phyloP scores from a whole-genome alignment of 2,329 filamentous ascomycete species.

The Plenodomus tracheiphilus region DNA sequence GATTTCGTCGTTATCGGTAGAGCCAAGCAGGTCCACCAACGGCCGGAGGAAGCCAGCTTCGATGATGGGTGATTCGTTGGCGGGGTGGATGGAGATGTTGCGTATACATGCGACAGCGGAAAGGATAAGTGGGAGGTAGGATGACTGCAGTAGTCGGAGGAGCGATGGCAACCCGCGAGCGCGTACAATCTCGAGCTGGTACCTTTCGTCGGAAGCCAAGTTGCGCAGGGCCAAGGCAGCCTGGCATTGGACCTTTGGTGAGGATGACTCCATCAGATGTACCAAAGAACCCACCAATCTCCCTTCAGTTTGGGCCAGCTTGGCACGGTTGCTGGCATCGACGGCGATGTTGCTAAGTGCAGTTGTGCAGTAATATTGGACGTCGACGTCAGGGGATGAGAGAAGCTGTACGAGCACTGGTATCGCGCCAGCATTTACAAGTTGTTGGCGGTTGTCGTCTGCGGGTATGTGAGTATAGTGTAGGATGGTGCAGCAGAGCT shows the following conservation, averaged over 20 bases:
- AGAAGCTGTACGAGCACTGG: conserved; percentile 94
- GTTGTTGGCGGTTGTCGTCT: conserved; percentile 97
- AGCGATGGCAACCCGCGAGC: conserved; percentile 83
- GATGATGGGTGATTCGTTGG: conserved; percentile 98
- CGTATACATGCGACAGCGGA: conserved; percentile 97
- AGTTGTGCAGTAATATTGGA: conserved; percentile 99
- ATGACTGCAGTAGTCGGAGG: conserved; percentile 87
- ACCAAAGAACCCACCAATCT: conserved; percentile 93
- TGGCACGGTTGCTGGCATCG: conserved; percentile 85
- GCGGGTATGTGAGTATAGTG: conserved; percentile 24
- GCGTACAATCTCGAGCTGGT: conserved; percentile 95
- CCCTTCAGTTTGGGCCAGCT: conserved; percentile 86
- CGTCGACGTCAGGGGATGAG: conserved; percentile 90
- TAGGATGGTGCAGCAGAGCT: not conserved
- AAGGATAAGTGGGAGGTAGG: conserved; percentile 91
- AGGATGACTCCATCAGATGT: conserved; percentile 95
- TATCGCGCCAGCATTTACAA: conserved; percentile 97
- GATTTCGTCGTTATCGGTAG: conserved; percentile 97
- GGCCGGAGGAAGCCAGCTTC: conserved; percentile 95
- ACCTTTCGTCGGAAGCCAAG: conserved; percentile 96
- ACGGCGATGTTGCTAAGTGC: conserved; percentile 98
- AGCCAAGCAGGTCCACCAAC: conserved; percentile 88
- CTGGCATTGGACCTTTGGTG: conserved; percentile 92
- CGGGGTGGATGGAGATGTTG: conserved; percentile 97
- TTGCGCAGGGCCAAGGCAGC: conserved; percentile 92